Evolutionary conservation across 768 basidiomycete species (phyloP).

Genomic region (Suillus cothurnatus): DNA sequence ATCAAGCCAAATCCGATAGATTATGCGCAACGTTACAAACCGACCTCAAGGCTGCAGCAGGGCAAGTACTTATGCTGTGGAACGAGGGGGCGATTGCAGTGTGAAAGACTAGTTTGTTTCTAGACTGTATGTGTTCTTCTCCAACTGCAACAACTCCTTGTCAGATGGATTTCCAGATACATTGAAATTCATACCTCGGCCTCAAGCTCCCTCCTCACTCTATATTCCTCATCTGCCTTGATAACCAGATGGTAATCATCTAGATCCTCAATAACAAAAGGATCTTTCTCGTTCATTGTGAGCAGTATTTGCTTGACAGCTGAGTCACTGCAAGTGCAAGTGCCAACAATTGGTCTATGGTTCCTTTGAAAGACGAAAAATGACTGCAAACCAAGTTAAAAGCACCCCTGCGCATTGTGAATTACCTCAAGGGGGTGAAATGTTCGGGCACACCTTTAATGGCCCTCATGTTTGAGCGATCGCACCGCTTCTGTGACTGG

Average conservation of each 20-base stretch:
- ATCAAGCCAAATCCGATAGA: neutral
- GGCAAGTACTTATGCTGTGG: neutral
- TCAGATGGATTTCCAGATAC: constrained; percentile 4
- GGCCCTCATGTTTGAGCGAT: constrained; percentile 50
- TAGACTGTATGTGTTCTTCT: constrained; percentile 84
- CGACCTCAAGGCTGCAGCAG: neutral
- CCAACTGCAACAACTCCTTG: constrained; percentile 49
- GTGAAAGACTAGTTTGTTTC: constrained; percentile 36
- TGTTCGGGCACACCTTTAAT: constrained; percentile 52
- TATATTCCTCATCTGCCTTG: constrained; percentile 79
- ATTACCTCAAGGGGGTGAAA: constrained; percentile 12
- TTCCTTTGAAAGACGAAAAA: neutral
- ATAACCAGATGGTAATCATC: constrained; percentile 85
- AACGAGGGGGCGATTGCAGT: neutral
- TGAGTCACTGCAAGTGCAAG: constrained; percentile 60
- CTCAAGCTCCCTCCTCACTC: constrained; percentile 72
- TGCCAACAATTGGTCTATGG: constrained; percentile 2
- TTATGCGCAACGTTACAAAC: neutral
- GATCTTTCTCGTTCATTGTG: constrained; percentile 76
- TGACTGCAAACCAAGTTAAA: constrained; percentile 58
- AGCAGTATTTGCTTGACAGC: constrained; percentile 89
- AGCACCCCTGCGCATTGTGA: constrained; percentile 50
- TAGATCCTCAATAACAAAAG: constrained; percentile 85
- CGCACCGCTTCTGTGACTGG: neutral
- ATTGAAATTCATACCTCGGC: constrained; percentile 58